phyloP scores from a whole-genome alignment of 495 filamentous ascomycete species.

The Astrothelium macrocarpum region DNA sequence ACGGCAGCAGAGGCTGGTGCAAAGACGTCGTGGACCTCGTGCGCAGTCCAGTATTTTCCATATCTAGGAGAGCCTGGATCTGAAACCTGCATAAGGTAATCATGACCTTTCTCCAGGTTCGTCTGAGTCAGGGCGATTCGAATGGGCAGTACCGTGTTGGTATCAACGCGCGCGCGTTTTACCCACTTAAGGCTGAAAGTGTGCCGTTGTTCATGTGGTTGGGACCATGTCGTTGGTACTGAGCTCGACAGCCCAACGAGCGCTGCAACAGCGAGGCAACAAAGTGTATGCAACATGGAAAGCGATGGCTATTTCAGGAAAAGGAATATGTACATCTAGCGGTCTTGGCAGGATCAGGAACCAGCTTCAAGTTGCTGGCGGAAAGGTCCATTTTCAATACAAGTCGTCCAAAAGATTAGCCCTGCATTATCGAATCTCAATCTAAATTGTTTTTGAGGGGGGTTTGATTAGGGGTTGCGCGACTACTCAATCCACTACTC shows the following conservation, averaged over 20 bases:
- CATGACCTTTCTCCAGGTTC: slow-evolving; percentile 15
- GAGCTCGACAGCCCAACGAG: neutral
- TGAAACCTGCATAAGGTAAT: slow-evolving; percentile 18
- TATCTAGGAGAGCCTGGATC: slow-evolving; percentile 19
- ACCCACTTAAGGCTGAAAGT: slow-evolving; percentile 5
- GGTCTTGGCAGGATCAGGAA: too few species aligned
- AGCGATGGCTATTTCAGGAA: neutral
- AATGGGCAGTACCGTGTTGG: slow-evolving; percentile 15
- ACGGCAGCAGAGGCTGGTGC: slow-evolving; percentile 14
- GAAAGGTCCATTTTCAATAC: neutral
- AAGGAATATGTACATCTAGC: neutral
- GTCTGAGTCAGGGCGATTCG: slow-evolving; percentile 16
- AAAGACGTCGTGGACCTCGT: slow-evolving; percentile 20
- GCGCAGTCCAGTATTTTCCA: slow-evolving; percentile 22
- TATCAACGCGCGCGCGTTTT: slow-evolving; percentile 11
- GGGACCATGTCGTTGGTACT: neutral
- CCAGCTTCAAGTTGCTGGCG: too few species aligned
- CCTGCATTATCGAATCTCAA: neutral
- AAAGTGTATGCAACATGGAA: neutral
- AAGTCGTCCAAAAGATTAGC: neutral
- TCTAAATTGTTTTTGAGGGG: neutral
- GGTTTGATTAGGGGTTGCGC: neutral
- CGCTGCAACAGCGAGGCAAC: neutral
- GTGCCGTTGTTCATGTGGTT: neutral
- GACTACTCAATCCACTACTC: neutral